Evolutionary conservation across 208 protist species (phyloP).

Genomic region (Trypanosoma lewisi): DNA sequence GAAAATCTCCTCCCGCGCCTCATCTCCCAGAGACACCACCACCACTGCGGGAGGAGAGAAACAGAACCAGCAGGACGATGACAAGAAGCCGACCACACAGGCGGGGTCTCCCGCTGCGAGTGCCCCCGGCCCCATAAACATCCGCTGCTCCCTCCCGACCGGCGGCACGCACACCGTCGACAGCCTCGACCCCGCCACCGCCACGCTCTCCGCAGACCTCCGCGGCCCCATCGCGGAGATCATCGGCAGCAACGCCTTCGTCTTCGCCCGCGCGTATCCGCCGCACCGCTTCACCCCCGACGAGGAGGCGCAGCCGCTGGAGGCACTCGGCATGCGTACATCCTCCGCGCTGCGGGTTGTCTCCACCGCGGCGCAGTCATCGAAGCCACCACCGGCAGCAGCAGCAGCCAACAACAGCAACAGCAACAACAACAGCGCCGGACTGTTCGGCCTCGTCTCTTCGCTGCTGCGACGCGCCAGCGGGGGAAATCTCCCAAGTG

Average conservation of each 20-base stretch:
- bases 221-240: slow-evolving; percentile 31
- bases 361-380: slow-evolving; percentile 18
- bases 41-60: neutral
- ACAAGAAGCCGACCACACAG: neutral
- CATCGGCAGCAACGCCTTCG: slow-evolving; percentile 34
- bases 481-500: neutral
- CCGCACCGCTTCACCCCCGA: slow-evolving; percentile 35
- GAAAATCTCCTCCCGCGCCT: no score
- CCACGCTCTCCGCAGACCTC: slow-evolving; percentile 50
- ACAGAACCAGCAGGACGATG: slow-evolving; percentile 11
- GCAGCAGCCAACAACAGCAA: neutral
- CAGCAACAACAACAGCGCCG: neutral
- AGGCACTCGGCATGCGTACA: slow-evolving; percentile 34
- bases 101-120: neutral
- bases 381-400: neutral
- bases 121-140: slow-evolving; percentile 26
- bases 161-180: slow-evolving; percentile 38
- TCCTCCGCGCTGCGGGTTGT: slow-evolving; percentile 67
- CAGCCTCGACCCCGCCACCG: slow-evolving; percentile 30
- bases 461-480: neutral
- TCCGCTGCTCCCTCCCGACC: slow-evolving; percentile 64
- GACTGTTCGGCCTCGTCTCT: slow-evolving; percentile 11
- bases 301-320: slow-evolving; percentile 45
- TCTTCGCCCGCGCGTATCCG: slow-evolving; percentile 62
- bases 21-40: neutral